Base-by-base conservation (phyloP, 129 eudicot species). In the Pseudognaphalium luteoalbum region DNA sequence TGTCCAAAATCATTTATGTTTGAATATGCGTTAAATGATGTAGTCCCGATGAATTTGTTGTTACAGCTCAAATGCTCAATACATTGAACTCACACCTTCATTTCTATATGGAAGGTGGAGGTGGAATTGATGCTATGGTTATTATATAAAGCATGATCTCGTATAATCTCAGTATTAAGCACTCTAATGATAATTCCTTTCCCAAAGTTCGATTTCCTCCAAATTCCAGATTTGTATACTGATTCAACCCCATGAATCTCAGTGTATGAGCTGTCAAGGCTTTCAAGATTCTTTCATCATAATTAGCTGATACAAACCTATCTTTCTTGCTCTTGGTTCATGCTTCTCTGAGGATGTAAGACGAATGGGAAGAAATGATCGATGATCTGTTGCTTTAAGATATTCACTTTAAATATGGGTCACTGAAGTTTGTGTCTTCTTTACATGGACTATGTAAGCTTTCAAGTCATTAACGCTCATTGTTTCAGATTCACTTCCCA, bases 381-480 rank as follows among this genome's bases (percentile, higher is more conserved):
- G 66, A 21, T 61, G 66, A 61, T 61, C 28, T 61, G 37, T 7
- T 61, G 41, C 41, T 35, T 61, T 61, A 12, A 28, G 37, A 61
- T 28, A 37, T 29, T 61, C 71, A 32, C 14, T 60, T 51, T n/a
- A 17, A 21, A 70, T 19, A 35, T 6, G 1, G 30, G 67, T 20
- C 34, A 73, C 7, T 12, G 44, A 72, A 39, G 64, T 30, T 30
- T 54, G 58, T 30, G 83, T 76, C 51, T 58, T 44, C 80, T 73
- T 69, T 51, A 83, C 80, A 37, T 78, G 83, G 63, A 79, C 66
- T 50, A 83, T 70, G 81, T 83, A 83, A 28, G 87, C 79, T 63
- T 69, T 42, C 33, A 59, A 51, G 56, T 9, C 44, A 32, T 17
- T 19, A 41, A 25, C 39, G 47, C 74, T 70, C 20, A 0, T 16